Base-by-base conservation (phyloP, 1,284 basidiomycete species). In the Irpex lacteus region DNA sequence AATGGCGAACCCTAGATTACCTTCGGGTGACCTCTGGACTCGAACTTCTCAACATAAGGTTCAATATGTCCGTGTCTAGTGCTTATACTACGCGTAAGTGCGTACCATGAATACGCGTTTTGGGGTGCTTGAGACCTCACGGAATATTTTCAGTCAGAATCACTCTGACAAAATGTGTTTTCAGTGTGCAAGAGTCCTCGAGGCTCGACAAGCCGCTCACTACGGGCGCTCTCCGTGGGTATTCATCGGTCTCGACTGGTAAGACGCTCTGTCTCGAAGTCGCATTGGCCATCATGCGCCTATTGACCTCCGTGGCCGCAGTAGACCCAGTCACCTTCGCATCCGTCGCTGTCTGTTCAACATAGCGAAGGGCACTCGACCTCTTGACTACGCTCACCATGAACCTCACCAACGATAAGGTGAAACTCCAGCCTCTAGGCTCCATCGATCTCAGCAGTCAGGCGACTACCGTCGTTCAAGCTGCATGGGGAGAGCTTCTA, bases 401-500 rank as follows among this genome's bases (percentile, higher is more conserved):
- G 55, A 11, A 32, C 15, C 40, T 63, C 52, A 34, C 52, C 9
- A 59, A 60, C 52, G 53, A 54, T 6, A 37, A 21, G 26, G 18
- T 63, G 37, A 26, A 38, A 26, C 52, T 63, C 18, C 21, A n/a
- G 7, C 44, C 62, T 6, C 18, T 60, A 13, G 11, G n/a, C 61
- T 52, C 15, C 40, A 15, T 19, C 11, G 54, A 47, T 19, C 8
- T 15, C 19, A 40, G 50, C 5, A 21, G 13, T 3, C 21, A 47
- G 37, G 37, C 36, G 8, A 9, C 13, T 15, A 15, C 18, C 18
- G 13, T 47, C 8, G 34, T 37, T 5, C 34, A 60, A 32, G 11
- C 11, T 8, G 50, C 53, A 5, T 63, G 62, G 62, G 36, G 59
- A 21, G 32, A 54, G 34, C 58, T 63, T 32, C 18, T 55, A 7